A percentile compares a stretch with the other conserved stretches of the same genome.
Evolutionary conservation across 345 rosid species (phyloP).

Genomic region (Brassica carinata): DNA sequence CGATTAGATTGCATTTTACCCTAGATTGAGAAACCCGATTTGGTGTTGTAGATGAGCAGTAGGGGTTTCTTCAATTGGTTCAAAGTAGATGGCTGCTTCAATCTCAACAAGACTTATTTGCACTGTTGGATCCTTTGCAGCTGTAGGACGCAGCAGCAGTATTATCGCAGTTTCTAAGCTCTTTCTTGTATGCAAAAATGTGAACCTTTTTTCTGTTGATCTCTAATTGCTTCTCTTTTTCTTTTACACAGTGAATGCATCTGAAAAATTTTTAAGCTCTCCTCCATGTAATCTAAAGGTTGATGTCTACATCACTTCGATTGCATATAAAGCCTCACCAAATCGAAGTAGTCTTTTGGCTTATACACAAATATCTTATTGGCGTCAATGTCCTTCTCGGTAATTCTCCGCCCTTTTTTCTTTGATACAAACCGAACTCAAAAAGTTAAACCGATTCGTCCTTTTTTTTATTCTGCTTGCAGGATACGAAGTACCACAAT

Average conservation of each 20-base stretch:
- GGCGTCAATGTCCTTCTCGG: slow-evolving; percentile 86
- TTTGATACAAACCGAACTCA: neutral
- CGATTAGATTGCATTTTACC: neutral
- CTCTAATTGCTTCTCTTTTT: neutral
- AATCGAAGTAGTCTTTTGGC: slow-evolving; percentile 79
- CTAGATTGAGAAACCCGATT: neutral
- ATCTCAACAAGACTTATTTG: too few species aligned
- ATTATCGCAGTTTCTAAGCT: too few species aligned
- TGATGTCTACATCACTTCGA: neutral
- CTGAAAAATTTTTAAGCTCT: neutral
- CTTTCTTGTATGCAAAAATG: neutral
- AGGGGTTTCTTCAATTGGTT: neutral
- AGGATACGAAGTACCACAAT: slow-evolving; percentile 77
- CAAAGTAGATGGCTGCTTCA: neutral
- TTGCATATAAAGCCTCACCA: slow-evolving; percentile 66
- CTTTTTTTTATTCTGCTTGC: slow-evolving; percentile 42
- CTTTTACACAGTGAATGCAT: neutral
- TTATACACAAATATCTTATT: slow-evolving; percentile 59
- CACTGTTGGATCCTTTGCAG: too few species aligned
- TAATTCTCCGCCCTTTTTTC: slow-evolving; percentile 12
- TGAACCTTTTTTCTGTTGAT: neutral
- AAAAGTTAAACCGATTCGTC: neutral
- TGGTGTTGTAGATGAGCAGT: neutral
- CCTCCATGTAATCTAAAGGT: neutral
- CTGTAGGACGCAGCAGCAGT: too few species aligned